Evolutionary conservation across 2,329 filamentous ascomycete species (phyloP).

Genomic region (Aspergillus brasiliensis): DNA sequence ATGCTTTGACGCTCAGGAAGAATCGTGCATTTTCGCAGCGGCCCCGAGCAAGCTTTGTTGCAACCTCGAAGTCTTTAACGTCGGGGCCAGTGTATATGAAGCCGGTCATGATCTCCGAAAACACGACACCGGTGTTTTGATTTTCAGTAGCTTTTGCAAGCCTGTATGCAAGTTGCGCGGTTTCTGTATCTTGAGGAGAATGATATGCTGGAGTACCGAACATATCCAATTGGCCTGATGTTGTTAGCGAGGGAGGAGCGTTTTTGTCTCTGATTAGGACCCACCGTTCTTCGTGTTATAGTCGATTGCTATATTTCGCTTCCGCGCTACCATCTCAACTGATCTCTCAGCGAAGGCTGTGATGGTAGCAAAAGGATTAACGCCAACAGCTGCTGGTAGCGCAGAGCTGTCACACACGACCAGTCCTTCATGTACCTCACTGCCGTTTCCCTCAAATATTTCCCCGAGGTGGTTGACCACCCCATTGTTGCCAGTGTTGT

Average conservation of each 20-base stretch:
- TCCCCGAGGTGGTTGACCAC: slow-evolving; percentile 65
- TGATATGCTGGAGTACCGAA: slow-evolving; percentile 5
- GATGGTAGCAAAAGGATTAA: slow-evolving; percentile 71
- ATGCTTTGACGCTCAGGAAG: slow-evolving; percentile 2
- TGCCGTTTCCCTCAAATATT: slow-evolving; percentile 57
- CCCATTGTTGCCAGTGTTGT: slow-evolving; percentile 59
- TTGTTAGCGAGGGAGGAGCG: background rate
- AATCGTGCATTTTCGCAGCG: slow-evolving; percentile 4
- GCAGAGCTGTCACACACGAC: slow-evolving; percentile 64
- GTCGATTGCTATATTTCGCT: slow-evolving; percentile 49
- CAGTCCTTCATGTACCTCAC: slow-evolving; percentile 58
- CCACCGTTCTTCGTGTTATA: slow-evolving; percentile 16
- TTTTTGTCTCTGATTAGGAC: background rate
- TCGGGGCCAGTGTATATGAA: background rate
- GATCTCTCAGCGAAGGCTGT: slow-evolving; percentile 68
- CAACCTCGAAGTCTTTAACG: slow-evolving; percentile 1
- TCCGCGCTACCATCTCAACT: slow-evolving; percentile 54
- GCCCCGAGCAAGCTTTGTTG: slow-evolving; percentile 1
- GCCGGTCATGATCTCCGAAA: slow-evolving; percentile 5
- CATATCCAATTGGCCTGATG: slow-evolving; percentile 5
- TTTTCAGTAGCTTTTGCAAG: slow-evolving; percentile 5
- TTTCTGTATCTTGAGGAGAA: background rate
- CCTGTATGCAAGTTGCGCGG: background rate
- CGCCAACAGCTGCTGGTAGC: slow-evolving; percentile 51
- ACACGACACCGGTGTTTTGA: slow-evolving; percentile 1